Conservation (phyloP, 169 alveolate genomes). For the Eimeria praecox region DNA sequence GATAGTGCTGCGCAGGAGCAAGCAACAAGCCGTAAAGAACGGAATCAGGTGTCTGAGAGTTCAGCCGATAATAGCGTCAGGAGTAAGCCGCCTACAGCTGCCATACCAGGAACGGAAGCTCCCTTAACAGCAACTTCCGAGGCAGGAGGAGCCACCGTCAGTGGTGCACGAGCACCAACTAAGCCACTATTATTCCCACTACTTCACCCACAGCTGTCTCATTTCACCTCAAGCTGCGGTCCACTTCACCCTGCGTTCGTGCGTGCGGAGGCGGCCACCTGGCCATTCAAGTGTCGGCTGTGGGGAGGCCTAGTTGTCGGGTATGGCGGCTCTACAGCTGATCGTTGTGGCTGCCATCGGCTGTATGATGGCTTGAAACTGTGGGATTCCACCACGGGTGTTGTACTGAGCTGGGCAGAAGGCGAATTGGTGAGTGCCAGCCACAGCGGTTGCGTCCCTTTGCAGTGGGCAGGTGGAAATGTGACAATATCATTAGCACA, state of each 20-base stretch:
- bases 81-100: neutral
- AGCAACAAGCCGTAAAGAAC: neutral
- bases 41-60: neutral
- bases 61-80: neutral
- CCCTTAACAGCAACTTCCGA: neutral
- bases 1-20: neutral
- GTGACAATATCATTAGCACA: neutral
- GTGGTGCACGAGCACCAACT: neutral
- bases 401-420: conserved; percentile 81
- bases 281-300: conserved; percentile 51
- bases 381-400: conserved; percentile 80
- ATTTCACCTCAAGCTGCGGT: conserved; percentile 76
- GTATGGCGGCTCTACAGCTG: conserved; percentile 77
- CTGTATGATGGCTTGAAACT: conserved; percentile 76
- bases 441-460: neutral
- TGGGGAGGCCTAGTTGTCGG: conserved; percentile 83
- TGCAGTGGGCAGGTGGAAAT: neutral
- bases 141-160: neutral
- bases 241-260: conserved; percentile 78
- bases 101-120: neutral
- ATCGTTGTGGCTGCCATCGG: conserved; percentile 51
- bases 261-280: conserved; percentile 62
- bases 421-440: conserved; percentile 65
- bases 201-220: conserved; percentile 76
- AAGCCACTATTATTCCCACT: conserved; percentile 53